Base-by-base conservation (phyloP, 176 grass and related monocot species). In the Aechmea fasciata region DNA sequence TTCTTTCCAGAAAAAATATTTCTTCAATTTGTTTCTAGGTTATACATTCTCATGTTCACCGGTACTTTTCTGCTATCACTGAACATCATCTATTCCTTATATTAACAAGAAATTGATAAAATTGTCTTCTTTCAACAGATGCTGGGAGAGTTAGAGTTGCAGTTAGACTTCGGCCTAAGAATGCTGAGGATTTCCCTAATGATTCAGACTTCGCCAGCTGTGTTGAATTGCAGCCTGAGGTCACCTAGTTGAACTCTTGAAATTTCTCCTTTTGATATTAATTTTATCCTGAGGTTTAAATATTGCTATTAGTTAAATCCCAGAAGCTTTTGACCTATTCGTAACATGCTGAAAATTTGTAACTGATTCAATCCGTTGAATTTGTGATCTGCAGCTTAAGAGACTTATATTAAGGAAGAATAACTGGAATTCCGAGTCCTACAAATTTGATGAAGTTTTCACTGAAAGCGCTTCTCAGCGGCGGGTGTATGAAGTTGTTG, bases 201-300 rank as follows among this genome's bases (percentile, higher is more conserved):
- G 79, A 79, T 13, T 70, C 74, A 57, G 89, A 97, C 22, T 90
- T 92, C 11, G 62, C 85, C 64, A 71, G 66, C 2, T 92, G 86
- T 63, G 81, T 97, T 48, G 93, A 97, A 68, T 80, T 97, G 75
- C 89, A 92, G 64, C 74, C 93, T 75, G 93, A 97, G 93, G 93
- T 97, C 65, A 57, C 61, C 17, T 51, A 49, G 17, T 51, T 22
- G 52, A 74, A 49, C 55, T 71, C 51, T 14, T 70, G 24, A 51
- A 29, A 18, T 65, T 12, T 15, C 9, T 23, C 47, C 29, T 69
- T n/a, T 11, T 57, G 41, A 13, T 61, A 77, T 49, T 61, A 20
- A 6, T 9, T 10, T 61, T 61, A 22, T 22, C 7, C 8, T 61
- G 0, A 22, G n/a, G 20, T 61, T 61, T 41, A 41, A 41, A 41